Evolutionary conservation across 2,329 filamentous ascomycete genomes (phyloP), one percentile per base, ranked within the genome.

Genomic region (Neonectria faginata): DNA sequence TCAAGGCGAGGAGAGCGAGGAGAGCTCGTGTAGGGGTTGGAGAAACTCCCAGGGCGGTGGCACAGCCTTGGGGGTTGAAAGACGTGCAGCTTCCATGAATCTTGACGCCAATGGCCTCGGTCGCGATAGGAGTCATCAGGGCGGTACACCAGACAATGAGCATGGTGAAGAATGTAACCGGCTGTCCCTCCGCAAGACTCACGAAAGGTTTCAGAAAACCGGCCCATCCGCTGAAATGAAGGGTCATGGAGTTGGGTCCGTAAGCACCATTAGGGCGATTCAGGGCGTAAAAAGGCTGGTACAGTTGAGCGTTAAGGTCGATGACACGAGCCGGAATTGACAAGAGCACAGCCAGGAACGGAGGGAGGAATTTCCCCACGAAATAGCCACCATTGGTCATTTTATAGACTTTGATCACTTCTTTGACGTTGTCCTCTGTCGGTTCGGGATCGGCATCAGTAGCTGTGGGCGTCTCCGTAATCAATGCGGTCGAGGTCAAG

Each of bases 261-360:
- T 72, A 58, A 0, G 79, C 80, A 3, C 83, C 83, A 5, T 75
- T 70, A 0, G 74, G 66, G 7, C 68, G 74, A n/a, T 79, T 77
- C 29, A 86, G 73, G 4, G 80, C 77, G 59, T 82, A 79, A 67
- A 84, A 85, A 3, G 82, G 83, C 60, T 82, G 80, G 54, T 81
- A 82, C 1, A 81, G 72, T 60, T 82, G 81, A 4, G 77, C 80
- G 63, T 81, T 81, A 63, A 78, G 72, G 67, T 82, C 80, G 67
- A 83, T 76, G 36, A 83, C 76, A n/a, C 81, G 78, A 6, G 82
- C 77, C 1, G 81, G 79, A 10, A 83, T 79, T 12, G 78, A 76
- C 5, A 83, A 72, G 20, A 79, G 59, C 2, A 83, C 77, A 10
- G 80, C 77, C 0, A 82, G 52, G 3, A 84, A 74, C 0, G 80